Conservation (phyloP, 2,329 filamentous ascomycete species). For the Hypomyces rosellus region DNA sequence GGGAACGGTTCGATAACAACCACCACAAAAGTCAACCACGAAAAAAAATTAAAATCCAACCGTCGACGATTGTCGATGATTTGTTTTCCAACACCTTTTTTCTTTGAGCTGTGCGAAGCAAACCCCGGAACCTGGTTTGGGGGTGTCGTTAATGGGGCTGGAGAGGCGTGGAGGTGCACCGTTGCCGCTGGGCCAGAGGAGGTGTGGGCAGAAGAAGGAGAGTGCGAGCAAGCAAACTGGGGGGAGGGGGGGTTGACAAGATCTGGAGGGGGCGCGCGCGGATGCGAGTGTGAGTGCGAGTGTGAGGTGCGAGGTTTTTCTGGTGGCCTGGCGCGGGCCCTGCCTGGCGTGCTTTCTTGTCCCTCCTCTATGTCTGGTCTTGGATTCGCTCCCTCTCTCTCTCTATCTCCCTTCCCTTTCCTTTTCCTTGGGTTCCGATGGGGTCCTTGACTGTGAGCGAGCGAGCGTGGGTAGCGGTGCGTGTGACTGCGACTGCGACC, state of each 20-base stretch:
- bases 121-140: constrained; percentile 26
- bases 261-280: too few relatives aligned
- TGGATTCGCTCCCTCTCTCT: too few relatives aligned
- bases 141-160: constrained; percentile 37
- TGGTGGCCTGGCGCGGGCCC: neutral
- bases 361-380: too few relatives aligned
- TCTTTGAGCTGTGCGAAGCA: constrained; percentile 12
- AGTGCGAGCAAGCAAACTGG: constrained; percentile 13
- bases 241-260: constrained; percentile 11
- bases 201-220: constrained; percentile 28
- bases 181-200: constrained; percentile 21
- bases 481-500: too few relatives aligned
- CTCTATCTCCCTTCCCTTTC: too few relatives aligned
- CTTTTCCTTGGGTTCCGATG: too few relatives aligned
- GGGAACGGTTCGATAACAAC: constrained; percentile 6
- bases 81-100: neutral
- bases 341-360: too few relatives aligned
- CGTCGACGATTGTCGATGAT: neutral
- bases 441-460: too few relatives aligned
- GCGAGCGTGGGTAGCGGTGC: too few relatives aligned
- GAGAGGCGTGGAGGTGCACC: constrained; percentile 33
- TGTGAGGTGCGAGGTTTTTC: constrained; percentile 1
- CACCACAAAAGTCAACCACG: constrained; percentile 6
- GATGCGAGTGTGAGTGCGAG: too few relatives aligned
- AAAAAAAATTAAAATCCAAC: neutral